A percentile compares a stretch with the other conserved stretches of the same genome.
Evolutionary conservation across 2,329 filamentous ascomycete species (phyloP).

Genomic region (Penicillium decumbens): DNA sequence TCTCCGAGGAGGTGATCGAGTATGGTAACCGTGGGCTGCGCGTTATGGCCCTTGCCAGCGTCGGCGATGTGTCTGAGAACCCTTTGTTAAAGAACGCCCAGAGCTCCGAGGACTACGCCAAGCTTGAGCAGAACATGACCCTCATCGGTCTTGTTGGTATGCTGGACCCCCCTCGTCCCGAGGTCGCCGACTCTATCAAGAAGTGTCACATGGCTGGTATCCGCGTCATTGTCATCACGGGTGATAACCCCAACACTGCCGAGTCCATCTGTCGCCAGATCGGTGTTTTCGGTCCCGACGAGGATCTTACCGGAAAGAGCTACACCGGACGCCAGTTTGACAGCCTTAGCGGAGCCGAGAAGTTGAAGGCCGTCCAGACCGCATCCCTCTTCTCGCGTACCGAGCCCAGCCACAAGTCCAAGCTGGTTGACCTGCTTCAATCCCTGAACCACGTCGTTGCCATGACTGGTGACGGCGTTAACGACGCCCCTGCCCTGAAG

Average conservation of each 20-base stretch:
- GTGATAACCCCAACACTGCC: conserved; percentile 95
- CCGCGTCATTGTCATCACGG: conserved; percentile 94
- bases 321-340: conserved; percentile 96
- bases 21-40: conserved; percentile 91
- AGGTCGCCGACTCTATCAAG: conserved; percentile 78
- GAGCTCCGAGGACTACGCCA: conserved; percentile 74
- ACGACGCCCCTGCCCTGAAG: conserved; percentile 95
- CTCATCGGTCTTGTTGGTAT: conserved; percentile 90
- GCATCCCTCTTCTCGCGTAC: conserved; percentile 94
- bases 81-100: conserved; percentile 70
- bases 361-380: conserved; percentile 75
- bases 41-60: conserved; percentile 84
- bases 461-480: conserved; percentile 98
- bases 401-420: conserved; percentile 95
- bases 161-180: conserved; percentile 91
- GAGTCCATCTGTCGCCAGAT: conserved; percentile 98
- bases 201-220: conserved; percentile 93
- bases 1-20: conserved; percentile 75
- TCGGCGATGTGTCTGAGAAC: conserved; percentile 69
- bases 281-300: conserved; percentile 76
- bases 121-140: conserved; percentile 91
- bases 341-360: conserved; percentile 68
- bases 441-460: conserved; percentile 90
- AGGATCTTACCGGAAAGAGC: conserved; percentile 86
- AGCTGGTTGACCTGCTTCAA: conserved; percentile 92